Evolutionary conservation across 257 asterid species (phyloP).

Genomic region (Solanum dulcamara): DNA sequence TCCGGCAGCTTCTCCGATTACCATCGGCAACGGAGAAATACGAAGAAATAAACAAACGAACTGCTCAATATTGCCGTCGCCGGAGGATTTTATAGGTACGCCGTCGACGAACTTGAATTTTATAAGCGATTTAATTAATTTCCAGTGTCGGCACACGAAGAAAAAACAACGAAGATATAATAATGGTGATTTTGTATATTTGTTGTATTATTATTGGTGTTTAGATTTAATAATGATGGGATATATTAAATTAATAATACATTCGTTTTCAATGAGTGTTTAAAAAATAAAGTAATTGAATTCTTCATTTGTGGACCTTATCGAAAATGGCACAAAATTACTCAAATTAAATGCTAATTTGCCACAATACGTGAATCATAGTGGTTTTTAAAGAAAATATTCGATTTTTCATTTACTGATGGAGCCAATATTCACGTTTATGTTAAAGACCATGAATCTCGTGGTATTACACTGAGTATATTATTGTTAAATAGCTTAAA

Average conservation of each 20-base stretch:
- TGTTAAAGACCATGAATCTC: background rate
- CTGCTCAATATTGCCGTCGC: background rate
- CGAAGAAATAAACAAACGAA: background rate
- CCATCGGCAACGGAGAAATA: background rate
- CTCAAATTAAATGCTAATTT: background rate
- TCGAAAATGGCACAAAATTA: background rate
- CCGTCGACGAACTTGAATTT: background rate
- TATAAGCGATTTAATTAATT: background rate
- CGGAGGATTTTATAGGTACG: background rate
- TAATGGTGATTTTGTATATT: background rate
- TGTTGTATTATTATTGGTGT: background rate
- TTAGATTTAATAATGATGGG: background rate
- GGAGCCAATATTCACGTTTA: background rate
- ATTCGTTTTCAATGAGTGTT: background rate
- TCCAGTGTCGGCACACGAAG: background rate
- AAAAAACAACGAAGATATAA: background rate
- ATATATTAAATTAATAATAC: background rate
- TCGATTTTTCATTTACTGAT: background rate
- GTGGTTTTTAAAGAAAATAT: too few species aligned
- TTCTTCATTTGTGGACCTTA: background rate
- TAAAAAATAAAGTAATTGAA: background rate
- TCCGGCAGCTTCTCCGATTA: background rate
- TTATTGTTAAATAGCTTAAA: background rate
- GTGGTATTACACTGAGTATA: background rate
- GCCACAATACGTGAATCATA: background rate